Percentiles rank a stretch among this genome's conserved stretches.
Conservation (phyloP, 768 basidiomycete species). For the Rhizopogon sp. region DNA sequence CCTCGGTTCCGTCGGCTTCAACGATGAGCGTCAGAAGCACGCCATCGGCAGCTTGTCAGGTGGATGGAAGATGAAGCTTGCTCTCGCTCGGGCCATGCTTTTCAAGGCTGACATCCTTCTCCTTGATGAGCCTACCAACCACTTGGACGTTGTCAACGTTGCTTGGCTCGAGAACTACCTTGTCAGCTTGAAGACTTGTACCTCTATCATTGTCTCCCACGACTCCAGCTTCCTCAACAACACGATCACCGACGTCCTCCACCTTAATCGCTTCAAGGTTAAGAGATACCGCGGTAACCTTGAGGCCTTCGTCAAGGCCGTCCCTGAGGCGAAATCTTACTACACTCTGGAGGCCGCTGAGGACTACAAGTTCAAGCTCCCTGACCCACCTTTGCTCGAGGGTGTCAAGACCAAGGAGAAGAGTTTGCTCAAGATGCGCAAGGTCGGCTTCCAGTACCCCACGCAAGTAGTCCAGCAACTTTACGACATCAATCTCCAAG, state of each 20-base stretch:
- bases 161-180: constrained; percentile 97
- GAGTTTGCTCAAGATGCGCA: constrained; percentile 94
- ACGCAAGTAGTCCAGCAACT: constrained; percentile 82
- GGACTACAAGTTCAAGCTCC: constrained; percentile 98
- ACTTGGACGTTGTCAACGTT: constrained; percentile 95
- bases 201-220: constrained; percentile 97
- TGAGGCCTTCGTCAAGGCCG: constrained; percentile 87
- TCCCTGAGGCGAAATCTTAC: constrained; percentile 97
- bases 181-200: constrained; percentile 80
- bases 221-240: constrained; percentile 98
- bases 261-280: constrained; percentile 98
- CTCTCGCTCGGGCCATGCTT: constrained; percentile 92
- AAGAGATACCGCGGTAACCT: constrained; percentile 94
- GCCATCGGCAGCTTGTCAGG: constrained; percentile 90
- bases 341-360: constrained; percentile 93
- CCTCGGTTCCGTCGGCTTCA: constrained; percentile 90
- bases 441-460: constrained; percentile 96
- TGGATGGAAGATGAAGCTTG: constrained; percentile 99
- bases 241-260: constrained; percentile 96
- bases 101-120: constrained; percentile 98
- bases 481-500: constrained; percentile 93
- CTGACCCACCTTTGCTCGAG: constrained; percentile 93
- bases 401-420: constrained; percentile 99
- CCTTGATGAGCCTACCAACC: constrained; percentile 96
- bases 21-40: constrained; percentile 76